Evolutionary conservation across 768 basidiomycete genomes (phyloP), one percentile per base, ranked within the genome.

Genomic region (Tylopilus vinaceipallidus): DNA sequence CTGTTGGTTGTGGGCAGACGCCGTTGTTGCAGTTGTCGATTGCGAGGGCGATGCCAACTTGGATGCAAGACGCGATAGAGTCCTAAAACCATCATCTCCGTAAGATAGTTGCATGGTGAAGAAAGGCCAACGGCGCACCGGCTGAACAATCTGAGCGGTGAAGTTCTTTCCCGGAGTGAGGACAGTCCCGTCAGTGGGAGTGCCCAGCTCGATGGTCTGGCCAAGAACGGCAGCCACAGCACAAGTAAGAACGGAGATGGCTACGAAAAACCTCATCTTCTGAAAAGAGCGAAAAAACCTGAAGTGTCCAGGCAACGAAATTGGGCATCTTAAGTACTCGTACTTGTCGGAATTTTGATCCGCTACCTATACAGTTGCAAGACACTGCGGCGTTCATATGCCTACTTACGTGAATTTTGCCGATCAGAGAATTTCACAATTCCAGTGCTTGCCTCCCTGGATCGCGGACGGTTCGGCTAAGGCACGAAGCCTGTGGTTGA

Each of bases 11-110:
- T 1, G 66, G 66, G 45, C 65, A 66, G 8, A 43, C 45, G 0
- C 57, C 61, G 8, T 59, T 56, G 34, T 14, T 17, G 47, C 65
- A 67, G 26, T 4, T 48, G 22, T 17, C 32, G 6, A 67, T 53
- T 3, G 61, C 54, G 10, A 67, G 64, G 14, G 66, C 66, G 16
- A 67, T 68, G 32, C 66, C 65, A n/a, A 68, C 62, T 40, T 68
- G 64, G 41, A 52, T 54, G 41, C 58, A 58, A 6, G 39, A 40
- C 13, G 33, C 47, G 2, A 58, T 24, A 19, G 65, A 67, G 24
- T 0, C 17, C 66, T 69, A n/a, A 7, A 47, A 23, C 13, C 1
- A 14, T 10, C 8, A 6, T 27, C 13, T 14, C 44, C 13, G 33
- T 27, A 32, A 19, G 34, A 30, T 16, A 10, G n/a, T 10, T 16